Evolutionary conservation across 2,329 filamentous ascomycete species (phyloP), one percentile per base, ranked within the genome.

Genomic region (Chaetothyriales sp.): DNA sequence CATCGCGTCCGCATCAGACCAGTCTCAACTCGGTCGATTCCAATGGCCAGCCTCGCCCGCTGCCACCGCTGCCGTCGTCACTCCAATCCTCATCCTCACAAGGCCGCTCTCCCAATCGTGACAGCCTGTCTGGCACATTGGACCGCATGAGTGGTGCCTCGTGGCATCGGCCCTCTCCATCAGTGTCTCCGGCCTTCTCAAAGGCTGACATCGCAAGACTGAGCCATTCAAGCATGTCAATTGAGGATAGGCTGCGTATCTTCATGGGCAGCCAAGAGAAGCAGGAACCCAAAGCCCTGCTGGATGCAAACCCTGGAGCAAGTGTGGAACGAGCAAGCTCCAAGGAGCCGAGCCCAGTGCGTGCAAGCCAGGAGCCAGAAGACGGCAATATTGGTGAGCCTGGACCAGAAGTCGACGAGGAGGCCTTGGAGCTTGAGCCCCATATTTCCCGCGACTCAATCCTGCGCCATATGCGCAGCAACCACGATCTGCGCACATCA

Each of bases 231-330:
- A 76, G 76, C 51, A 87, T 95, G 80, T 79, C 87, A 0, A 73
- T 95, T 2, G 87, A 95, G 63, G 88, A 95, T 63, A 78, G 88
- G 45, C 72, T 95, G 48, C 82, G 83, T 62, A 75, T 94, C 46
- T 92, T 95, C 86, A 88, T 90, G 81, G 76, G 89, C 45, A 68
- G 73, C 20, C 85, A 86, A 18, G 78, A 84, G 50, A 80, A 83
- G 51, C 71, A 70, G 18, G 68, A 68, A 43, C 68, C 47, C 80
- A 80, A 78, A 76, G 2, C 79, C 82, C 63, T n/a, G n/a, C n/a
- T n/a, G n/a, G n/a, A n/a, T n/a, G n/a, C 75, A 77, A 57, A 84
- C 64, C 73, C 81, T 47, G 81, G 84, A 66, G 76, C 82, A 53
- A 78, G 81, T 22, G 79, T 85, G 72, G 73, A 81, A 59, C 77